Base-by-base conservation (phyloP, 257 asterid genomes). In the Ehretia macrophylla region DNA sequence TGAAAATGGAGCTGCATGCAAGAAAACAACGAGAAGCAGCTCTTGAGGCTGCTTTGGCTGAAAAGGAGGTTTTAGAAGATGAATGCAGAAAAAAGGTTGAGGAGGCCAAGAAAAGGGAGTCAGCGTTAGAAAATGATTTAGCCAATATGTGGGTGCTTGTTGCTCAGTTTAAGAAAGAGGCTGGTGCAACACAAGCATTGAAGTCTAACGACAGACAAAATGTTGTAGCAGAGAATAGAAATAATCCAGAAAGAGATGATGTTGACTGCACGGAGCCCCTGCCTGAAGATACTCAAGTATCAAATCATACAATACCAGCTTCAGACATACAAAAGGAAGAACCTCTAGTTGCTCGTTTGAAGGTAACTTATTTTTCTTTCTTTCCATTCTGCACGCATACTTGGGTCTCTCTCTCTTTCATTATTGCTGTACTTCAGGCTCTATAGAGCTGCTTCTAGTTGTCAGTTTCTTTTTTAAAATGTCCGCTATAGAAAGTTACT, bases 71-170 rank as follows among this genome's bases (percentile, higher is more conserved):
- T 56, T 39, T 81, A 70, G 95, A 87, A 72, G 95, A 81, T 35
- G 96, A 90, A 73, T 83, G 71, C 64, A 72, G 90, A 70, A 94
- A 84, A 82, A 83, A 80, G 69, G 70, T 72, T 66, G 96, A 87
- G 57, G 99, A 85, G 72, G 78, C 86, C 8, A 90, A 85, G 94
- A 83, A 80, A 77, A 85, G 94, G 73, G 99, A 94, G 78, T 81
- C 94, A 0, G 75, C 84, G 67, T 71, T 94, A 65, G 99, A 94
- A 66, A 94, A 94, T 80, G 99, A 94, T 68, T 75, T 94, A 68
- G 96, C 99, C 42, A 94, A 94, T 63, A 94, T 94, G 99, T 94
- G 99, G 99, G 95, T 94, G 67, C 90, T 89, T 21, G 93, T 94
- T 75, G 90, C 99, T 63, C 97, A 83, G 82, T 80, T 94, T 63